phyloP scores from a whole-genome alignment of 2,329 filamentous ascomycete genomes.

The Trichothecium roseum region DNA sequence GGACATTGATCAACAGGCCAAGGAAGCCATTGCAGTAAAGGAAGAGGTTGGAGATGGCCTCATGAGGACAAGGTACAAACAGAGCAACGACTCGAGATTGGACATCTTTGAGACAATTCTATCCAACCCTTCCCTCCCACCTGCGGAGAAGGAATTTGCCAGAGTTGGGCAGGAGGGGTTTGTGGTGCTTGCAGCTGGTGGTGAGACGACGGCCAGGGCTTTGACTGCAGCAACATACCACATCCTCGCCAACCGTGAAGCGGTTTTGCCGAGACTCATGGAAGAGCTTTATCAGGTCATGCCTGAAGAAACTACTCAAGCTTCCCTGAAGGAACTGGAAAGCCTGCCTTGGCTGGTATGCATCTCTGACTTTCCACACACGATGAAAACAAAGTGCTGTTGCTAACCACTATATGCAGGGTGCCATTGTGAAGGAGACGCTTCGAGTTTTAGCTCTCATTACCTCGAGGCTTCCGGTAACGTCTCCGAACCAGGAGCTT shows the following conservation, averaged over 20 bases:
- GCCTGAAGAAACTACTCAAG: background rate
- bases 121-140: background rate
- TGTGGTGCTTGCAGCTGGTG: slow-evolving; percentile 2
- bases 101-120: slow-evolving; percentile 2
- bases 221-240: slow-evolving; percentile 1
- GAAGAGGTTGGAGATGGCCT: too few species aligned
- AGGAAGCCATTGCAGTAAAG: background rate
- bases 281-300: slow-evolving; percentile 1
- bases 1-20: slow-evolving; percentile 1
- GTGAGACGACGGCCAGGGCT: slow-evolving; percentile 1
- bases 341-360: slow-evolving; percentile 1
- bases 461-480: slow-evolving; percentile 1
- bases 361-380: too few species aligned
- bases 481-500: slow-evolving; percentile 2
- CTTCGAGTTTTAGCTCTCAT: slow-evolving; percentile 1
- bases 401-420: too few species aligned
- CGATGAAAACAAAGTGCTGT: too few species aligned
- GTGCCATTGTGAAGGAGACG: slow-evolving; percentile 3
- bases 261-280: background rate
- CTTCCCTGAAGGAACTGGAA: slow-evolving; percentile 2
- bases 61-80: background rate
- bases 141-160: background rate
- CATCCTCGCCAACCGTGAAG: background rate
- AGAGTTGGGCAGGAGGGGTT: slow-evolving; percentile 2
- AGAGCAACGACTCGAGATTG: background rate